Base-by-base conservation (phyloP, 2,329 filamentous ascomycete genomes). In the Pseudophaeomoniella oleicola region DNA sequence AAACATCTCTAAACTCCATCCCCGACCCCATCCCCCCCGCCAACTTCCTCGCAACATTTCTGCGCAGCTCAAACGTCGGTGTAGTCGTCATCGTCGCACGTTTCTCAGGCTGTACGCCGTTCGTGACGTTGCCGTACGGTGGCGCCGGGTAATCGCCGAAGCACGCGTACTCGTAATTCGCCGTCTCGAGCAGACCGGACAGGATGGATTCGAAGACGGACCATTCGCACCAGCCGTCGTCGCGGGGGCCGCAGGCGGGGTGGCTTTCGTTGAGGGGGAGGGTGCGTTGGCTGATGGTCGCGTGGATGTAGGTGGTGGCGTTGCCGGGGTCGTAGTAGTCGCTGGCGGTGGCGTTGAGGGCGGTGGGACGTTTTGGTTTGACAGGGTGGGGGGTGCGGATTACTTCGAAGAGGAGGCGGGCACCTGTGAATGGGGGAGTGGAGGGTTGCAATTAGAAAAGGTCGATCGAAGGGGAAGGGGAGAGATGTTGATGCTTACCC, bases 181-280 rank as follows among this genome's bases (percentile, higher is more conserved):
- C 76, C 42, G 66, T 57, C 13, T 60, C 63, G 22, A 72, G 53
- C 64, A 75, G 75, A 42, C 58, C 60, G 41, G 73, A 63, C 57
- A 80, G 74, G 4, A 75, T 62, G 41, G 69, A 54, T 31, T 86
- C 49, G 48, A 86, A 85, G 0, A 75, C 75, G 3, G 67, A 65
- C 34, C 86, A 53, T 50, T 85, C 79, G 51, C 81, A 86, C 80
- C 81, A 86, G 1, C 81, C 81, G 53, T 86, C 81, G 31, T 75
- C 69, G 3, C 81, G 60, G 9, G 65, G 51, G 2, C 71, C 78
- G 46, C 81, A 86, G 40, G 75, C 70, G 1, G 69, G 56, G 42
- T 82, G 76, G 48, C 75, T 83, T 40, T 55, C 55, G 4, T 79
- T 76, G 1, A 86, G 60, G 1, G 81, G 81, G 1, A 86, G 49